These are phyloP conservation scores for Rubus parviflorus DNA, from an alignment of 306 rosid genomes.

Conservation along the genomic window DNA sequence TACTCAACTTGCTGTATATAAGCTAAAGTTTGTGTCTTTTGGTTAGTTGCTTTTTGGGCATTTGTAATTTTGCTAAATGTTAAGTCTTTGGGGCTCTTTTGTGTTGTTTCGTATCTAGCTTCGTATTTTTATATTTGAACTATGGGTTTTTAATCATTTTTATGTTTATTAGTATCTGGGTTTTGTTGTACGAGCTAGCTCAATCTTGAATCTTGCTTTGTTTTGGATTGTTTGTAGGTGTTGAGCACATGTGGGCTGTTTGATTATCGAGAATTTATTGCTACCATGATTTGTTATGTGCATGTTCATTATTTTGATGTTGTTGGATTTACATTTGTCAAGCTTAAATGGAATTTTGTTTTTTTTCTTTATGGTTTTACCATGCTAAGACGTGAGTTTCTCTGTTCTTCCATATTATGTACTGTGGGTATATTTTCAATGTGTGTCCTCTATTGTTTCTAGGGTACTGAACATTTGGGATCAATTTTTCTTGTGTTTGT, in stretches of 20 bases:
- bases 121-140: neutral
- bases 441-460: neutral
- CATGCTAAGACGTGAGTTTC: neutral
- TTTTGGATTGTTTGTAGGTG: neutral
- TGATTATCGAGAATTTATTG: neutral
- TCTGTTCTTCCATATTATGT: neutral
- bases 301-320: neutral
- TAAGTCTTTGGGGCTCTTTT: neutral
- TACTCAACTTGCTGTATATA: neutral
- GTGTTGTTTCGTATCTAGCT: neutral
- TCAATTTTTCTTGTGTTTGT: conserved; percentile 12
- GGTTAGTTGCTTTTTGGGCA: conserved; percentile 18
- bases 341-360: neutral
- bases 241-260: neutral
- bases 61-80: conserved; percentile 12
- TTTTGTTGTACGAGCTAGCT: conserved; percentile 12
- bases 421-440: neutral
- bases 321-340: neutral
- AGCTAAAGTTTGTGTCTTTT: neutral
- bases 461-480: conserved; percentile 9
- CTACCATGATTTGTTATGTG: neutral
- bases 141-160: neutral
- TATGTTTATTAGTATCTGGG: neutral
- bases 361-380: neutral
- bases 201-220: neutral